These are phyloP conservation scores for Raphanus sativus DNA, from an alignment of 345 rosid genomes.

Conservation along the genomic window DNA sequence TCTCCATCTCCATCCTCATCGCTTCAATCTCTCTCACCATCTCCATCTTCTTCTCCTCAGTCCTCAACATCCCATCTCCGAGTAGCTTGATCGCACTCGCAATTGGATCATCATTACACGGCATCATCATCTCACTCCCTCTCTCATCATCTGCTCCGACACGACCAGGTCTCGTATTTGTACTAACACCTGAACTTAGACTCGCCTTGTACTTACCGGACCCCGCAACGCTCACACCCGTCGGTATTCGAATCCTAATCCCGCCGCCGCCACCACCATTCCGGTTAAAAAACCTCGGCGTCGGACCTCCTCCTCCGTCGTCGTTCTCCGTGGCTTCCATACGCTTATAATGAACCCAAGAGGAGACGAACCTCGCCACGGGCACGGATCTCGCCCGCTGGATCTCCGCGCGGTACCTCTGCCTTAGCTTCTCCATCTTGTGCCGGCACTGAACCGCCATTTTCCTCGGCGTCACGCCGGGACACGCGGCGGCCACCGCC, in stretches of 20 bases:
- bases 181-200: neutral
- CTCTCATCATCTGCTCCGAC: conserved; percentile 22
- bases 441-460: conserved; percentile 94
- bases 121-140: conserved; percentile 45
- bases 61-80: conserved; percentile 77
- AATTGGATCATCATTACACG: conserved; percentile 47
- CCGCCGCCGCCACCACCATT: conserved; percentile 39
- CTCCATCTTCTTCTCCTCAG: conserved; percentile 93
- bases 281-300: conserved; percentile 52
- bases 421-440: conserved; percentile 97
- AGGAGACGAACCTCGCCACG: conserved; percentile 64
- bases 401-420: conserved; percentile 84
- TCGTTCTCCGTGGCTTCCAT: conserved; percentile 84
- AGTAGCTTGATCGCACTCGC: conserved; percentile 77
- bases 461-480: conserved; percentile 61
- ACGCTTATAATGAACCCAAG: conserved; percentile 84
- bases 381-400: conserved; percentile 90
- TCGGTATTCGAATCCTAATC: conserved; percentile 75
- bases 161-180: conserved; percentile 27
- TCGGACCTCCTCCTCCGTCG: no score
- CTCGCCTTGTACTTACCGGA: conserved; percentile 56
- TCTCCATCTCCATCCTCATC: conserved; percentile 89
- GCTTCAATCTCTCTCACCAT: conserved; percentile 81
- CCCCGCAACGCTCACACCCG: conserved; percentile 77
- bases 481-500: conserved; percentile 56